Conservation (phyloP, 768 basidiomycete species). For the Kondoa subrosea region DNA sequence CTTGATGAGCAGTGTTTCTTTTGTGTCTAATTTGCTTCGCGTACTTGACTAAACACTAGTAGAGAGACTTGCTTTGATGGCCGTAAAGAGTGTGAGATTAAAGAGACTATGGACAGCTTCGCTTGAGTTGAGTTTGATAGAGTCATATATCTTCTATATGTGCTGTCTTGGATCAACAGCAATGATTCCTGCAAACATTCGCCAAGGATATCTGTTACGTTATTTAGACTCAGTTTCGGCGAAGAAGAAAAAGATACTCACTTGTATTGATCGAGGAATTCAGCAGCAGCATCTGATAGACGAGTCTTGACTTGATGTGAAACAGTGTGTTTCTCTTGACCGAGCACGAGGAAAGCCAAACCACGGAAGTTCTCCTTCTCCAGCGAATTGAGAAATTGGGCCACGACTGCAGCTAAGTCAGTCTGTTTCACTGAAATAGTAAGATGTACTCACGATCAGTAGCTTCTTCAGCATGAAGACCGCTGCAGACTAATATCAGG, state of each 20-base stretch:
- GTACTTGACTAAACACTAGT: too few relatives aligned
- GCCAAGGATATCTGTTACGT: constrained; percentile 21
- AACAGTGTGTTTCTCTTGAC: constrained; percentile 74
- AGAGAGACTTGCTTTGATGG: too few relatives aligned
- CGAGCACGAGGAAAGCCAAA: constrained; percentile 72
- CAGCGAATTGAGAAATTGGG: constrained; percentile 32
- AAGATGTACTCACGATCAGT: constrained; percentile 49
- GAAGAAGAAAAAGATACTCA: not conserved
- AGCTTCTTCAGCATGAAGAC: constrained; percentile 82
- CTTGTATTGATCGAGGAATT: constrained; percentile 18
- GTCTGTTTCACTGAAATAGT: constrained; percentile 27
- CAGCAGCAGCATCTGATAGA: constrained; percentile 23
- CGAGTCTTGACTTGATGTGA: constrained; percentile 21
- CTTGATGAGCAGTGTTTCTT: too few relatives aligned
- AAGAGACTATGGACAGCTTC: not conserved
- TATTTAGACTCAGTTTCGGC: not conserved
- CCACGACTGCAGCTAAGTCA: constrained; percentile 15
- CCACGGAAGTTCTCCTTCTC: constrained; percentile 79
- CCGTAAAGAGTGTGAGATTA: too few relatives aligned
- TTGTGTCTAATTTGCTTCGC: too few relatives aligned
- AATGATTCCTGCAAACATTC: constrained; percentile 19
- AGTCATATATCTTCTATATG: not conserved
- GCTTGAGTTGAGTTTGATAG: not conserved
- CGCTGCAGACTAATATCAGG: constrained; percentile 43
- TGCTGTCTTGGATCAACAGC: constrained; percentile 14